phyloP scores from a whole-genome alignment of 306 rosid species.

The Ammopiptanthus mongolicus region DNA sequence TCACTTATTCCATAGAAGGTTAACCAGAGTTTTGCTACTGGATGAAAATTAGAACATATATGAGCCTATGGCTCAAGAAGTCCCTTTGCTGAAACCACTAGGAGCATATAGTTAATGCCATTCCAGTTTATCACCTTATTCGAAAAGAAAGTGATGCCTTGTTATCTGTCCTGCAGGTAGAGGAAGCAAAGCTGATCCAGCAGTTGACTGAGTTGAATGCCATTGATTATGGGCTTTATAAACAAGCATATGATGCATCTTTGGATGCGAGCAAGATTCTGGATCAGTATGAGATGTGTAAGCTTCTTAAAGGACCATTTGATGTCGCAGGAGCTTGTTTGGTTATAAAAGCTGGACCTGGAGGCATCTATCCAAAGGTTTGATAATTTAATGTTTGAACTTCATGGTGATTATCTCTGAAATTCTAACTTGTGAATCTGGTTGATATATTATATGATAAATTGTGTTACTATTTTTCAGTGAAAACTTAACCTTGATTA shows the following conservation, averaged over 20 bases:
- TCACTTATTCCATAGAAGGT: not conserved
- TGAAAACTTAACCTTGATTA: not conserved
- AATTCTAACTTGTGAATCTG: not conserved
- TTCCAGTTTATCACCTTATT: not conserved
- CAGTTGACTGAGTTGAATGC: slow-evolving; percentile 69
- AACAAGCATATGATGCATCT: slow-evolving; percentile 76
- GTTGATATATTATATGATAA: not conserved
- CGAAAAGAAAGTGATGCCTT: not conserved
- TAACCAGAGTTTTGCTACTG: not conserved
- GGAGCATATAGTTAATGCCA: not conserved
- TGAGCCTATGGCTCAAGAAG: not conserved
- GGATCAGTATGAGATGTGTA: slow-evolving; percentile 68
- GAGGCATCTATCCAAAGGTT: slow-evolving; percentile 52
- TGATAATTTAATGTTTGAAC: slow-evolving; percentile 25
- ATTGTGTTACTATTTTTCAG: not conserved
- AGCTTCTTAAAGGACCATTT: slow-evolving; percentile 73
- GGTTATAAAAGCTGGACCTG: slow-evolving; percentile 49
- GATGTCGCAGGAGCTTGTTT: slow-evolving; percentile 79
- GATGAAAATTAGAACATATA: not conserved
- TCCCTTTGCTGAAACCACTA: not conserved
- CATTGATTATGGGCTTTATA: slow-evolving; percentile 63
- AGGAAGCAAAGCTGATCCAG: slow-evolving; percentile 80
- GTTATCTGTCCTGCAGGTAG: slow-evolving; percentile 44
- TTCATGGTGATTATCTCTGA: slow-evolving; percentile 5
- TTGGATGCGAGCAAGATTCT: slow-evolving; percentile 58